Conservation (phyloP, 2,329 filamentous ascomycete species). For the Didymella sp. region DNA sequence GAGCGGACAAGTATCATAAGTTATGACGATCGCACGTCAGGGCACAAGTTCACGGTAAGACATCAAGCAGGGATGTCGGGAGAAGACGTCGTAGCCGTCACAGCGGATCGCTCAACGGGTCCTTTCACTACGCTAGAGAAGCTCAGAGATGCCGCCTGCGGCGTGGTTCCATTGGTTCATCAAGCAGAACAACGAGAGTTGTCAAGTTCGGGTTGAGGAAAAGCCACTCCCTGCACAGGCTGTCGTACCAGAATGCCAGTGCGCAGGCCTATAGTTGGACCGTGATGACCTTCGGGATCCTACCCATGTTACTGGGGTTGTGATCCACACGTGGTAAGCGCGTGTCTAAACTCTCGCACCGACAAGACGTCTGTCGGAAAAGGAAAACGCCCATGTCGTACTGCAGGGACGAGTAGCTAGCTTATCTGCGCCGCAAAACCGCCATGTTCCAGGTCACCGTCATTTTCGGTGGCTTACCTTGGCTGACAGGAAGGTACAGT, state of each 20-base stretch:
- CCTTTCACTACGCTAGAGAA: slow-evolving; percentile 20
- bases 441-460: slow-evolving; percentile 16
- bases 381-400: slow-evolving; percentile 19
- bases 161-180: slow-evolving; percentile 42
- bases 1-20: slow-evolving; percentile 22
- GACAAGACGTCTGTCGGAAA: slow-evolving; percentile 17
- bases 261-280: slow-evolving; percentile 10
- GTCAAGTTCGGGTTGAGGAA: slow-evolving; percentile 15
- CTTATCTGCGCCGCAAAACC: slow-evolving; percentile 12
- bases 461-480: slow-evolving; percentile 11
- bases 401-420: slow-evolving; percentile 17
- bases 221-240: slow-evolving; percentile 14
- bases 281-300: slow-evolving; percentile 17
- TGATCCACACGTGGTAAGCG: slow-evolving; percentile 22
- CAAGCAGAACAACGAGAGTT: slow-evolving; percentile 22
- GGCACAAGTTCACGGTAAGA: slow-evolving; percentile 30
- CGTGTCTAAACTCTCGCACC: slow-evolving; percentile 18
- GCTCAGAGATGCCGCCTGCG: slow-evolving; percentile 7
- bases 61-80: slow-evolving; percentile 32
- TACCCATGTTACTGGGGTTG: slow-evolving; percentile 15
- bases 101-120: slow-evolving; percentile 35
- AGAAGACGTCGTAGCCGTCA: slow-evolving; percentile 26
- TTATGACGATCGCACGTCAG: slow-evolving; percentile 27
- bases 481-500: slow-evolving; percentile 2
- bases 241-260: slow-evolving; percentile 15